phyloP scores from a whole-genome alignment of 208 protist genomes.

The Phytomonas francai region DNA sequence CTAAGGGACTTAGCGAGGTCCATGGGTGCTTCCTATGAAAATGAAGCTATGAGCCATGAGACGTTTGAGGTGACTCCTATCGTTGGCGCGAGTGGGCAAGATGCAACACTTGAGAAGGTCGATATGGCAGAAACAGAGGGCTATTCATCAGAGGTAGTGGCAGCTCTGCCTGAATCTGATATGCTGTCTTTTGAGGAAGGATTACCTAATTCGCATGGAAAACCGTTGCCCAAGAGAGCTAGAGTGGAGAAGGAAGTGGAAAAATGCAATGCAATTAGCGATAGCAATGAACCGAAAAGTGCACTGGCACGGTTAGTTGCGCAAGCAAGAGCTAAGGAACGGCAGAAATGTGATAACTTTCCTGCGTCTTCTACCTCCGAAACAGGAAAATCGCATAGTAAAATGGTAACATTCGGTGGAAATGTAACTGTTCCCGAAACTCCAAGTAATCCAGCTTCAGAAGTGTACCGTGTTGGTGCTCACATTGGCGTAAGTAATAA shows the following conservation, averaged over 20 bases:
- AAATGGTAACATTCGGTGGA: not conserved
- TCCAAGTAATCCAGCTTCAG: not conserved
- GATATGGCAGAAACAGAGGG: not conserved
- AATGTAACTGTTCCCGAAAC: not conserved
- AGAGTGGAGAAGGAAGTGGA: constrained; percentile 8
- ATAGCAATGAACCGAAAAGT: constrained; percentile 15
- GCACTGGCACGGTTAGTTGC: constrained; percentile 43
- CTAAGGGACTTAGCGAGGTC: not conserved
- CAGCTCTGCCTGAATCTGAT: not conserved
- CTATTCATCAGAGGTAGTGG: not conserved
- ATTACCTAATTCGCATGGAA: not conserved
- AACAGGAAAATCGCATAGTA: not conserved
- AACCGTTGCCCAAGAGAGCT: constrained; percentile 5
- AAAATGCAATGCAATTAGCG: not conserved
- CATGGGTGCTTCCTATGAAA: not conserved
- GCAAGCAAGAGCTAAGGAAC: constrained; percentile 35
- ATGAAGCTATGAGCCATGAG: not conserved
- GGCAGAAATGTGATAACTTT: not conserved
- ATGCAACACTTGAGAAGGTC: not conserved
- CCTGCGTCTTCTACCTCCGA: not conserved
- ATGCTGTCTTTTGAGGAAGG: not conserved
- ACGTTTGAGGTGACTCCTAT: not conserved
- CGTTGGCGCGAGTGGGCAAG: not conserved
- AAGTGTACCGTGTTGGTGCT: not conserved
- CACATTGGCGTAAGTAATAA: constrained; percentile 5